Conservation (phyloP, 2,329 filamentous ascomycete species). For the Monilinia aucupariae region DNA sequence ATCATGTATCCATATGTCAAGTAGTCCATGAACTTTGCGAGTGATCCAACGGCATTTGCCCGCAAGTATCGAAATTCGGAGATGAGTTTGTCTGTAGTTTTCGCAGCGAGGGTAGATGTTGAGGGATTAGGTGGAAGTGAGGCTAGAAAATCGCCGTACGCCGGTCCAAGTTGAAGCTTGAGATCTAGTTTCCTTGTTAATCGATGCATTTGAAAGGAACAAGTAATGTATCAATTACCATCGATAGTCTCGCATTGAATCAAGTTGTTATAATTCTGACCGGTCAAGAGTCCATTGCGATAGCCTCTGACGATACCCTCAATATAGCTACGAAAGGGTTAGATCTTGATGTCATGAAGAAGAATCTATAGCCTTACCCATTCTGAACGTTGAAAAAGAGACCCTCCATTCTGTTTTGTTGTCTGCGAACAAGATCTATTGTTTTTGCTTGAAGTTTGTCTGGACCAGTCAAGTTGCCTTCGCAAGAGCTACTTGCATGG, state of each 20-base stretch:
- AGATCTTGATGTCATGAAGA: conserved; percentile 20
- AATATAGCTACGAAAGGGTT: conserved; percentile 64
- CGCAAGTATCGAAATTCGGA: conserved; percentile 95
- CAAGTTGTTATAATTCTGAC: conserved; percentile 89
- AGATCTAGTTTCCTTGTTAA: conserved; percentile 58
- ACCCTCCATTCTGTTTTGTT: conserved; percentile 65
- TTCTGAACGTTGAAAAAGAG: conserved; percentile 93
- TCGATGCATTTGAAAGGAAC: background rate
- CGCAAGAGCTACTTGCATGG: conserved; percentile 11
- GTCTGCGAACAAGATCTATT: conserved; percentile 12
- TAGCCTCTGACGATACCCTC: conserved; percentile 97
- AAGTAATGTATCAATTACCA: conserved; percentile 49
- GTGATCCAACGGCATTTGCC: conserved; percentile 84
- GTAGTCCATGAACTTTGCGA: conserved; percentile 96
- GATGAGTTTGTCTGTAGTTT: conserved; percentile 96
- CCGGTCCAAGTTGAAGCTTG: conserved; percentile 92
- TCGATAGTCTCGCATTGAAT: conserved; percentile 98
- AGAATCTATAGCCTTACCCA: conserved; percentile 52
- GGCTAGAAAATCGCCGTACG: conserved; percentile 95
- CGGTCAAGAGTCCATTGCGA: conserved; percentile 84
- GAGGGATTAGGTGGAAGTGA: conserved; percentile 93
- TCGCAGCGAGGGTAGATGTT: conserved; percentile 87
- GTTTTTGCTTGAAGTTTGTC: conserved; percentile 18
- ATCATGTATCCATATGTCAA: conserved; percentile 99
- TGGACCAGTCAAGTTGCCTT: conserved; percentile 17